phyloP scores from a whole-genome alignment of 2,329 filamentous ascomycete genomes.

The Claviceps cyperi region DNA sequence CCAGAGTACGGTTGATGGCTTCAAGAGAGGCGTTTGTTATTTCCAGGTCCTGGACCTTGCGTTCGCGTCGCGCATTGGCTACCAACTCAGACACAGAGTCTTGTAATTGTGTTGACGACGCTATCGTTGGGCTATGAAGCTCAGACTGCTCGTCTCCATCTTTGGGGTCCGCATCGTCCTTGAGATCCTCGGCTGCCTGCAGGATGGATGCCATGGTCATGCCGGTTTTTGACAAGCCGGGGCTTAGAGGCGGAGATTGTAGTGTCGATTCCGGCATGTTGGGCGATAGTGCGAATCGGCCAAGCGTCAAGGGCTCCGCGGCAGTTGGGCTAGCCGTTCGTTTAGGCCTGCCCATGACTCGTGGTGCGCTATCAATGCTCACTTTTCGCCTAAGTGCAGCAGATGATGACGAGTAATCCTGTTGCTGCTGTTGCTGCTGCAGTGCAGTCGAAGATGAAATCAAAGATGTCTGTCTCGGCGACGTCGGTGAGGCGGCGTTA shows the following conservation, averaged over 20 bases:
- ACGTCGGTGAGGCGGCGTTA: conserved; percentile 10
- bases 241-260: conserved; percentile 22
- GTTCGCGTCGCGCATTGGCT: conserved; percentile 75
- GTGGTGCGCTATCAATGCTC: conserved; percentile 27
- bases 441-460: conserved; percentile 23
- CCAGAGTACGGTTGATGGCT: conserved; percentile 86
- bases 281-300: conserved; percentile 19
- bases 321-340: conserved; percentile 26
- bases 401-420: conserved; percentile 8
- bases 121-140: conserved; percentile 43
- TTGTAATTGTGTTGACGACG: conserved; percentile 32
- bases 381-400: conserved; percentile 24
- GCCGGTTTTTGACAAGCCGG: conserved; percentile 17
- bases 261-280: conserved; percentile 17
- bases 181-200: conserved; percentile 39
- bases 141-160: conserved; percentile 20
- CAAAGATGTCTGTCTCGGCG: conserved; percentile 15
- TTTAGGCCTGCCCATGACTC: conserved; percentile 22
- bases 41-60: conserved; percentile 90
- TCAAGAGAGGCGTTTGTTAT: conserved; percentile 92
- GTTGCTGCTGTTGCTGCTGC: conserved; percentile 18
- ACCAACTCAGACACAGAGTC: conserved; percentile 62
- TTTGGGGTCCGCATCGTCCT: conserved; percentile 15
- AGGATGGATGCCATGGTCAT: conserved; percentile 41
- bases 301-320: conserved; percentile 22